Percentiles rank a stretch among this genome's conserved stretches.
Conservation (phyloP, 306 rosid species). For the Psophocarpus tetragonolobus region DNA sequence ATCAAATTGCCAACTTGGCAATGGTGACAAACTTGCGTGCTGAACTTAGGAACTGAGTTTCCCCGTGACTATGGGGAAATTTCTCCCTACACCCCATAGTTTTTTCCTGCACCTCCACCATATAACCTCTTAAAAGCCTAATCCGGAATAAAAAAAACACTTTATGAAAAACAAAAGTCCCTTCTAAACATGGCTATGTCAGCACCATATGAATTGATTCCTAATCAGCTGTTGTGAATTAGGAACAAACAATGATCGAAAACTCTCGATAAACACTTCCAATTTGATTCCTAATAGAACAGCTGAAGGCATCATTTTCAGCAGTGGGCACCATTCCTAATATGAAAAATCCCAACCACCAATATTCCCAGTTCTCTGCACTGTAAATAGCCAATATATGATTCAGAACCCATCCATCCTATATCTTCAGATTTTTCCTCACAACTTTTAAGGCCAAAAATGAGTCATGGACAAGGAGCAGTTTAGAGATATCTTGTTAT, state of each 20-base stretch:
- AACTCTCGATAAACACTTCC: not conserved
- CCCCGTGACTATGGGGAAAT: not conserved
- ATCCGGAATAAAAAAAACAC: no score
- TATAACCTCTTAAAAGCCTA: no score
- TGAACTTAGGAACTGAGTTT: not conserved
- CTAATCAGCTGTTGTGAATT: not conserved
- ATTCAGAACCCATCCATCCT: not conserved
- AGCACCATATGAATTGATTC: conserved; percentile 8
- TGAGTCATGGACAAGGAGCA: conserved; percentile 12
- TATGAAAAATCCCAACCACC: not conserved
- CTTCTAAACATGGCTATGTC: not conserved
- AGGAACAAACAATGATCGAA: not conserved
- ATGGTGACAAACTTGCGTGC: not conserved
- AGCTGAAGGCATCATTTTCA: not conserved
- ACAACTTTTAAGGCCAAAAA: not conserved
- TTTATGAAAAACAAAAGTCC: not conserved
- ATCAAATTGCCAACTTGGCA: not conserved
- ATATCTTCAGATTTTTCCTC: not conserved
- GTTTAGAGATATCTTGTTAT: not conserved
- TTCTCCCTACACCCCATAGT: no score
- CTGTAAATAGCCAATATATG: not conserved
- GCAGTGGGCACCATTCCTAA: not conserved
- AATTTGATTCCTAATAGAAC: not conserved
- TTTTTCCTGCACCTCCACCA: no score
- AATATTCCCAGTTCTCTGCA: not conserved